These are phyloP conservation scores for Cyberlindnera saturnus DNA, from an alignment of 805 yeast genomes.

Conservation along the genomic window DNA sequence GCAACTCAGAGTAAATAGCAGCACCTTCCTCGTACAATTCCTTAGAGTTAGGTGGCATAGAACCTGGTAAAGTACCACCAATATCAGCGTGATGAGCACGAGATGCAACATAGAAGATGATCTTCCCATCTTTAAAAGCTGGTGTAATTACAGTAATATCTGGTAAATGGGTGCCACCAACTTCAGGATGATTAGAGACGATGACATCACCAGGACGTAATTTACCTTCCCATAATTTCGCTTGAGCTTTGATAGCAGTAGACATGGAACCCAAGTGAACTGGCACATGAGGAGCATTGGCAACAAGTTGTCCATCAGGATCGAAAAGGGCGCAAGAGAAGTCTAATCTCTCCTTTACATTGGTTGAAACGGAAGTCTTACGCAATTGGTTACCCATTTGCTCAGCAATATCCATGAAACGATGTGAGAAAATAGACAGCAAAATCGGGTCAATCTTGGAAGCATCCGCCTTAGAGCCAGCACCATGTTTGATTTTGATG, in stretches of 20 bases:
- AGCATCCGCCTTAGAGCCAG: slow-evolving; percentile 19
- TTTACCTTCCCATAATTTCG: slow-evolving; percentile 56
- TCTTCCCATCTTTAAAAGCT: slow-evolving; percentile 53
- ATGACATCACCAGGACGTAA: slow-evolving; percentile 69
- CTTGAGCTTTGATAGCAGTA: slow-evolving; percentile 65
- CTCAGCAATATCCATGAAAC: slow-evolving; percentile 88
- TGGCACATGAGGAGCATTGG: slow-evolving; percentile 87
- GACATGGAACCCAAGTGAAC: slow-evolving; percentile 87
- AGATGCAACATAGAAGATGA: slow-evolving; percentile 85
- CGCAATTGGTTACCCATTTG: slow-evolving; percentile 81
- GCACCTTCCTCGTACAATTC: slow-evolving; percentile 90
- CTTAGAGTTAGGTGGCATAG: slow-evolving; percentile 91
- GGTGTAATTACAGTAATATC: slow-evolving; percentile 93
- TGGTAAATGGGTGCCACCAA: slow-evolving; percentile 85
- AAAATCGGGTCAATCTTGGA: slow-evolving; percentile 57
- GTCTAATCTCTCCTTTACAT: slow-evolving; percentile 78
- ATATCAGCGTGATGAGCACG: slow-evolving; percentile 97
- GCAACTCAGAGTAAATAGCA: slow-evolving; percentile 67
- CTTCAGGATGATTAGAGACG: slow-evolving; percentile 74
- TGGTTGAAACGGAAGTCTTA: slow-evolving; percentile 75
- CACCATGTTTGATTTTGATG: slow-evolving; percentile 26
- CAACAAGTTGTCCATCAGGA: slow-evolving; percentile 69
- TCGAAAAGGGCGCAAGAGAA: slow-evolving; percentile 83
- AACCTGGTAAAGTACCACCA: slow-evolving; percentile 88
- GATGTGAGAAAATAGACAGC: slow-evolving; percentile 71